These are phyloP conservation scores for Candida anglica DNA, from an alignment of 805 yeast species.

Conservation along the genomic window DNA sequence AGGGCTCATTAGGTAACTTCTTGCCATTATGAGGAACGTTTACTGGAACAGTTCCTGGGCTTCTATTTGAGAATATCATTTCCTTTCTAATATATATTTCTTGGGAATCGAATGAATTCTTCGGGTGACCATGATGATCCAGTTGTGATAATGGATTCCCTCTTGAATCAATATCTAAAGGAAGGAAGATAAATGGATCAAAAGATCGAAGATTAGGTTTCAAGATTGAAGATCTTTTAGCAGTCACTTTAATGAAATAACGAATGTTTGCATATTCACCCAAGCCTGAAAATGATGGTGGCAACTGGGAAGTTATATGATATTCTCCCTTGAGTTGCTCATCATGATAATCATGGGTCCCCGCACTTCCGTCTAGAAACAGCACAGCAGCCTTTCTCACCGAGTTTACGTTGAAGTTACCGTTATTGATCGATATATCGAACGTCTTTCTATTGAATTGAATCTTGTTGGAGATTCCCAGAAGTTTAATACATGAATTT, in stretches of 20 bases:
- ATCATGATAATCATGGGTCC: neutral
- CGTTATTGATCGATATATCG: slow-evolving; percentile 29
- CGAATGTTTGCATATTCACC: slow-evolving; percentile 36
- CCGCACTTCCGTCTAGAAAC: slow-evolving; percentile 3
- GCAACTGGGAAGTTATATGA: slow-evolving; percentile 26
- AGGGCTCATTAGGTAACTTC: neutral
- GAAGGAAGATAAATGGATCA: slow-evolving; percentile 52
- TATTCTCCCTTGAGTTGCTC: slow-evolving; percentile 9
- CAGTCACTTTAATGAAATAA: slow-evolving; percentile 60
- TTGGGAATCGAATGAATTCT: slow-evolving; percentile 19
- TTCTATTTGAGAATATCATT: slow-evolving; percentile 30
- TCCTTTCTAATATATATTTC: slow-evolving; percentile 46
- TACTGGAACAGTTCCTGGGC: slow-evolving; percentile 43
- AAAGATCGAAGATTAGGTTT: slow-evolving; percentile 43
- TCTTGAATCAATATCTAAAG: slow-evolving; percentile 36
- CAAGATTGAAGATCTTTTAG: slow-evolving; percentile 47
- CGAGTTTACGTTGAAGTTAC: slow-evolving; percentile 18
- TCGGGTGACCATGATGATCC: neutral
- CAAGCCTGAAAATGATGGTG: slow-evolving; percentile 23
- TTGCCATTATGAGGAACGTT: slow-evolving; percentile 15
- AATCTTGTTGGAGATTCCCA: slow-evolving; percentile 30
- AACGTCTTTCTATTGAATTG: slow-evolving; percentile 24
- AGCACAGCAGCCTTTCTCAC: slow-evolving; percentile 16
- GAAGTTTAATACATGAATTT: slow-evolving; percentile 35
- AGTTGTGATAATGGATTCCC: slow-evolving; percentile 16